Conservation (phyloP, 345 rosid genomes). For the Camelina sativa region DNA sequence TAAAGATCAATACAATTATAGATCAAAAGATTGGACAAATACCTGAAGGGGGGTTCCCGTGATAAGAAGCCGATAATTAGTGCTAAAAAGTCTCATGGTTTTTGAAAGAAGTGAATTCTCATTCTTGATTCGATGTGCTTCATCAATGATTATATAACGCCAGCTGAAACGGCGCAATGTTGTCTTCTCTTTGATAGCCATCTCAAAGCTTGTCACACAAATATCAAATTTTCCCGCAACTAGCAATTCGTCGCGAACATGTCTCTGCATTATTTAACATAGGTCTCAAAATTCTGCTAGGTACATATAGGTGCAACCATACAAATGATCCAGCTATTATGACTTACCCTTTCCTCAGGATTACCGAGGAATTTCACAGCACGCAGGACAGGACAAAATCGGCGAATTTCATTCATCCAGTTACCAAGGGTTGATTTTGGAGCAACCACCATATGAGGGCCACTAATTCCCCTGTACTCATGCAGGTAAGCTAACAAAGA, state of each 20-base stretch:
- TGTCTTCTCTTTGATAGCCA: constrained; percentile 94
- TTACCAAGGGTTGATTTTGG: constrained; percentile 99
- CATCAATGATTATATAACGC: constrained; percentile 95
- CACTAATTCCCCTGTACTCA: constrained; percentile 92
- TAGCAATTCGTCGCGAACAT: constrained; percentile 81
- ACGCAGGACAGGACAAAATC: constrained; percentile 89
- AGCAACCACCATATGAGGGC: constrained; percentile 99
- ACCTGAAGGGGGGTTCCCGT: constrained; percentile 99
- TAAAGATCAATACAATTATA: not conserved
- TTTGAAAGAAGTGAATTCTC: constrained; percentile 96
- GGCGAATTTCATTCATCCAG: constrained; percentile 98
- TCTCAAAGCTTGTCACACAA: constrained; percentile 94
- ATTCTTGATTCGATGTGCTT: constrained; percentile 96
- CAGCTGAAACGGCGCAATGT: constrained; percentile 85
- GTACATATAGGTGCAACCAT: not conserved
- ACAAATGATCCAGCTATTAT: not conserved
- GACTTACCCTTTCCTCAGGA: constrained; percentile 93
- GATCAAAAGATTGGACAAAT: constrained; percentile 33
- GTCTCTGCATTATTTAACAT: constrained; percentile 53
- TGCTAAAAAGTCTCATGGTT: constrained; percentile 88
- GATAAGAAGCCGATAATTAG: constrained; percentile 92
- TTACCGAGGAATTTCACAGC: constrained; percentile 97
- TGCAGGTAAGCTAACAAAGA: constrained; percentile 93
- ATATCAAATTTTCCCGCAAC: constrained; percentile 94
- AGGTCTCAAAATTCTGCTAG: not conserved